A percentile compares a stretch with the other conserved stretches of the same genome.
Conservation (phyloP, 2,329 filamentous ascomycete species). For the Neophaeococcomyces mojaviensis region DNA sequence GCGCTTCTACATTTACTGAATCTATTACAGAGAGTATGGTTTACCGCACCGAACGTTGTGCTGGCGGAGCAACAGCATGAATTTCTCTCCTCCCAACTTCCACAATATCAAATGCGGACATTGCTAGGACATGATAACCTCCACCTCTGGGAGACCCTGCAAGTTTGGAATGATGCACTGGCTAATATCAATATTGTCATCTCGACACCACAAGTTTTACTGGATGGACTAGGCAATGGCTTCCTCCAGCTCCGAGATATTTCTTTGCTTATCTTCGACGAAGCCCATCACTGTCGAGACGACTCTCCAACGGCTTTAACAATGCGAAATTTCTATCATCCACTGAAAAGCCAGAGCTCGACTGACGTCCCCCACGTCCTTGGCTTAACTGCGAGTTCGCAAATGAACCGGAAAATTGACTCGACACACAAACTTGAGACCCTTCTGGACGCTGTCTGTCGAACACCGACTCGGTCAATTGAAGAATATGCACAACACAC, state of each 20-base stretch:
- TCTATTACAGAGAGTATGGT: constrained; percentile 52
- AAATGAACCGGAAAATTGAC: constrained; percentile 39
- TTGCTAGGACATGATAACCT: constrained; percentile 63
- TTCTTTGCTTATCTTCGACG: constrained; percentile 70
- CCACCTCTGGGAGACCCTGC: constrained; percentile 62
- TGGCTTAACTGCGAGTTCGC: constrained; percentile 73
- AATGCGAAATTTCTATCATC: constrained; percentile 65
- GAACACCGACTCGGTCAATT: constrained; percentile 60
- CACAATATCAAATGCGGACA: constrained; percentile 49
- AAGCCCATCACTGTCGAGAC: constrained; percentile 70
- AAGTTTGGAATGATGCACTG: constrained; percentile 61
- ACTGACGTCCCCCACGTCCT: constrained; percentile 57
- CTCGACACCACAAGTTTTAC: constrained; percentile 67
- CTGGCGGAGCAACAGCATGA: constrained; percentile 60
- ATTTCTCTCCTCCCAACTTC: constrained; percentile 54
- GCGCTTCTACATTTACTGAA: neutral
- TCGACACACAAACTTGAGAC: constrained; percentile 50
- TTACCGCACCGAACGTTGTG: constrained; percentile 61
- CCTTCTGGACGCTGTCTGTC: constrained; percentile 62
- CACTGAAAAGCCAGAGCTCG: constrained; percentile 32
- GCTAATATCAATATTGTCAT: constrained; percentile 62
- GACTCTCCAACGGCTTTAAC: constrained; percentile 61
- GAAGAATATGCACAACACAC: constrained; percentile 62
- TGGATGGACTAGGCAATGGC: constrained; percentile 65
- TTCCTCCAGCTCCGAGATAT: constrained; percentile 61